Percentiles rank a stretch among this genome's conserved stretches.
Conservation (phyloP, 2,329 filamentous ascomycete species). For the Paecilomyces sp. region DNA sequence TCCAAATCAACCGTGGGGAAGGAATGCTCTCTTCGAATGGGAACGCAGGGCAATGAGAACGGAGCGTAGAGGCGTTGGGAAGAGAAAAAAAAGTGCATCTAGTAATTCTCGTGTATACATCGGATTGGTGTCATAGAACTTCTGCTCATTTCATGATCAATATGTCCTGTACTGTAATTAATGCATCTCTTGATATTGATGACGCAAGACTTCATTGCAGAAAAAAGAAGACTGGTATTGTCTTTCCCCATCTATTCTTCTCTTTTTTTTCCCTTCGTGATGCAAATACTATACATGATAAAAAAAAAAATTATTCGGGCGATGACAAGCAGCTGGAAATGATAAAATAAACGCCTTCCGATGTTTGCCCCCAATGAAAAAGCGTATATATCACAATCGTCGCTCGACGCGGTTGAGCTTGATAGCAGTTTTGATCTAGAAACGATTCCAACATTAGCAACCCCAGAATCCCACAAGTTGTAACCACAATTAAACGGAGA, state of each 20-base stretch:
- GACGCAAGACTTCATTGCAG: neutral
- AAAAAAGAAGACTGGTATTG: neutral
- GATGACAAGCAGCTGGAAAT: conserved; percentile 8
- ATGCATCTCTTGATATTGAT: neutral
- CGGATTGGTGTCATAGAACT: neutral
- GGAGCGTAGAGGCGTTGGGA: conserved; percentile 13
- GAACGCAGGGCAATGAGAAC: conserved; percentile 8
- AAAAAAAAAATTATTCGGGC: neutral
- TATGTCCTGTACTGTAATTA: neutral
- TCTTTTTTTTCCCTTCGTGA: neutral
- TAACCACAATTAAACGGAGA: too few species aligned
- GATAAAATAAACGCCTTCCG: conserved; percentile 18
- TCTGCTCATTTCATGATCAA: neutral
- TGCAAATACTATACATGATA: neutral
- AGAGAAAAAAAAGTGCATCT: conserved; percentile 2
- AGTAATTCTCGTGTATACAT: neutral
- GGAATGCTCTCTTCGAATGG: conserved; percentile 31
- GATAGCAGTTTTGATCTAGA: conserved; percentile 51
- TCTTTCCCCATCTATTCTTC: neutral
- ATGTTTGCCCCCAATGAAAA: conserved; percentile 11
- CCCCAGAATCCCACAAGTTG: neutral
- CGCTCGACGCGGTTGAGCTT: conserved; percentile 54
- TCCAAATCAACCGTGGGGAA: conserved; percentile 78
- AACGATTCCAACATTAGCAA: neutral
- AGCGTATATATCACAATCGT: conserved; percentile 28